Percentiles rank a stretch among this genome's conserved stretches.
Evolutionary conservation across 2,329 filamentous ascomycete species (phyloP).

Genomic region (Colletotrichum eremochloae): DNA sequence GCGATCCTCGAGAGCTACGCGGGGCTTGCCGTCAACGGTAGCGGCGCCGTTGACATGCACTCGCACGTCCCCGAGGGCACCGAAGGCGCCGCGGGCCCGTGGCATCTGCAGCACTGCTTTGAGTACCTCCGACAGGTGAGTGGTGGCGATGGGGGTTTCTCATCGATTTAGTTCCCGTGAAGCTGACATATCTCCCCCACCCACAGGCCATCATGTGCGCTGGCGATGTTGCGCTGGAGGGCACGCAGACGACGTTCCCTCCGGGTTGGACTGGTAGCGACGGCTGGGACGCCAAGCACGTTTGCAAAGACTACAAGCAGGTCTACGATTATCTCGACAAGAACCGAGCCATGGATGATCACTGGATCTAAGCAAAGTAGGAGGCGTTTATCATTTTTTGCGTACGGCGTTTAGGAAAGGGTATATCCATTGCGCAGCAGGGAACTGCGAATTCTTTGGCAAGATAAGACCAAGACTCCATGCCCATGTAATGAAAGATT

Average conservation of each 20-base stretch:
- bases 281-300: conserved; percentile 59
- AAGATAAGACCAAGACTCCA: background rate
- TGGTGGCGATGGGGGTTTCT: background rate
- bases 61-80: conserved; percentile 47
- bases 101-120: conserved; percentile 57
- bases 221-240: conserved; percentile 52
- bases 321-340: conserved; percentile 52
- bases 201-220: conserved; percentile 51
- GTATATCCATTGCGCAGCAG: background rate
- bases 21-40: conserved; percentile 37
- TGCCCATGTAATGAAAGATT: background rate
- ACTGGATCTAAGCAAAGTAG: conserved; percentile 51
- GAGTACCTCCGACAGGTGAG: conserved; percentile 49
- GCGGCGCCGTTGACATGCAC: conserved; percentile 29
- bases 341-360: conserved; percentile 51
- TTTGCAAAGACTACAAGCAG: conserved; percentile 56
- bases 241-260: conserved; percentile 56
- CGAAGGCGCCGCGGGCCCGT: conserved; percentile 40
- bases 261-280: conserved; percentile 54
- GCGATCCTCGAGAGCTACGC: conserved; percentile 54
- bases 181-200: background rate
- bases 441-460: background rate
- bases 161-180: background rate
- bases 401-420: background rate
- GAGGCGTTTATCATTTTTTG: conserved; percentile 16